Conservation (phyloP, 108 stramenopile species). For the Cyclotella atomus region DNA sequence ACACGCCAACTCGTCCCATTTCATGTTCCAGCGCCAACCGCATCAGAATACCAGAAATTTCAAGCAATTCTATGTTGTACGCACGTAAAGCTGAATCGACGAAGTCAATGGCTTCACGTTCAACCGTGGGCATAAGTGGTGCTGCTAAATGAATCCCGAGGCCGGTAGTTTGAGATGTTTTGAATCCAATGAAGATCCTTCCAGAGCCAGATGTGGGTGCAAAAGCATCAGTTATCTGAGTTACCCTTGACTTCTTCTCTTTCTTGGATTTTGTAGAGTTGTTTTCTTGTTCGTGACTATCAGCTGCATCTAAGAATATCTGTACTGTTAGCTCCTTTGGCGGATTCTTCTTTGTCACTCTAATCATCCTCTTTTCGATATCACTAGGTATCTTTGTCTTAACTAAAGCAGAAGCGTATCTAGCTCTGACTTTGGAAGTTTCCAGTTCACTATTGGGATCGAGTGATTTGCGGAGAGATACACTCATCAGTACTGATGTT, state of each 20-base stretch:
- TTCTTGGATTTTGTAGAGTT: slow-evolving; percentile 11
- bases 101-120: slow-evolving; percentile 83
- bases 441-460: slow-evolving; percentile 45
- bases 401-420: slow-evolving; percentile 72
- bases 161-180: slow-evolving; percentile 83
- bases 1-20: slow-evolving; percentile 54
- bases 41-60: slow-evolving; percentile 70
- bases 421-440: slow-evolving; percentile 59
- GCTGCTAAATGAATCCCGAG: slow-evolving; percentile 76
- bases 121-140: slow-evolving; percentile 84
- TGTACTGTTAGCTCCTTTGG: slow-evolving; percentile 70
- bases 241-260: slow-evolving; percentile 29
- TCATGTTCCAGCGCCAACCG: slow-evolving; percentile 68
- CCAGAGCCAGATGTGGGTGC: slow-evolving; percentile 66
- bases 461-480: slow-evolving; percentile 25
- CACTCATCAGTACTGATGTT: slow-evolving; percentile 41
- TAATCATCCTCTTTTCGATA: slow-evolving; percentile 73
- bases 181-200: slow-evolving; percentile 82
- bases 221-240: slow-evolving; percentile 62
- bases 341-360: slow-evolving; percentile 87
- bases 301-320: slow-evolving; percentile 63
- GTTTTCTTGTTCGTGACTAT: slow-evolving; percentile 35
- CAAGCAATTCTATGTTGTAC: slow-evolving; percentile 74
- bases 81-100: slow-evolving; percentile 71
- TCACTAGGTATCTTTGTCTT: slow-evolving; percentile 66